Evolutionary conservation across 352 stramenopile genomes (phyloP).

Genomic region (Pythium utonaiense): DNA sequence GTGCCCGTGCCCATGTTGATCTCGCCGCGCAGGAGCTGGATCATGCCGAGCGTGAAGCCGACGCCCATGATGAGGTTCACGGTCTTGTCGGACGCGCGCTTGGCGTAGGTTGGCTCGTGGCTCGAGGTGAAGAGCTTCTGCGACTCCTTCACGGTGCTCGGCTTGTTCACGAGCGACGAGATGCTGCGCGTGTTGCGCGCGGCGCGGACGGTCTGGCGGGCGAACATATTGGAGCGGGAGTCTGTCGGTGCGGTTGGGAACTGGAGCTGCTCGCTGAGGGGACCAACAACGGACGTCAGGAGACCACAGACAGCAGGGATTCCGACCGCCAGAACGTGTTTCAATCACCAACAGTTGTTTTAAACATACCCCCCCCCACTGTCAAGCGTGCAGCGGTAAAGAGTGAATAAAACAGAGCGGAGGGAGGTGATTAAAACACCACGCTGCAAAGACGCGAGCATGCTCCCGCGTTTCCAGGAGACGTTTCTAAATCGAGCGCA

Average conservation of each 20-base stretch:
- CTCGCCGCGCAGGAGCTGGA: conserved; percentile 61
- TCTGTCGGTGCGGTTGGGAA: neutral
- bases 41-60: conserved; percentile 48
- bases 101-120: conserved; percentile 62
- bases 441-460: conserved; percentile 20
- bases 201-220: conserved; percentile 43
- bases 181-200: conserved; percentile 34
- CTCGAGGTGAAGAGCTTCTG: conserved; percentile 67
- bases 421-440: neutral
- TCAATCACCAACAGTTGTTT: neutral
- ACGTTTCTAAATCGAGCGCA: conserved; percentile 16
- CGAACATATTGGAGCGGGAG: conserved; percentile 42
- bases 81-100: conserved; percentile 51
- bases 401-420: neutral
- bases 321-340: conserved; percentile 10
- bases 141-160: conserved; percentile 50
- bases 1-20: conserved; percentile 64
- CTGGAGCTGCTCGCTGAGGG: neutral
- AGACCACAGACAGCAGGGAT: neutral
- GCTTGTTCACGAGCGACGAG: conserved; percentile 66
- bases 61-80: conserved; percentile 37
- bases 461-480: conserved; percentile 7
- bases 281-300: neutral
- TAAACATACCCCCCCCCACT: neutral
- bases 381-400: no score